A percentile compares a stretch with the other conserved stretches of the same genome.
phyloP scores from a whole-genome alignment of 768 basidiomycete species.

The Russula olivacea region DNA sequence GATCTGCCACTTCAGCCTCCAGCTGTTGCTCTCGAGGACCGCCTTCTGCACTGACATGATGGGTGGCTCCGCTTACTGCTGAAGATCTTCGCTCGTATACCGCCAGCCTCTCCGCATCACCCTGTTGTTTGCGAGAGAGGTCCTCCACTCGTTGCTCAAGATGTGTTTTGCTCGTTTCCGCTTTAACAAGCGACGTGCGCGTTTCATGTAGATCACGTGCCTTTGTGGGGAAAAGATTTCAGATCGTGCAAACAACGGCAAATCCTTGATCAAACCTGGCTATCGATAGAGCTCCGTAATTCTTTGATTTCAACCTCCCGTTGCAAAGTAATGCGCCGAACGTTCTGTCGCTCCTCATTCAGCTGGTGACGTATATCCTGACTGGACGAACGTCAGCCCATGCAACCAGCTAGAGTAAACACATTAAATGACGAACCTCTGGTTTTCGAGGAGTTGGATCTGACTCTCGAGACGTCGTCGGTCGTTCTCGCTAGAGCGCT shows the following conservation, averaged over 20 bases:
- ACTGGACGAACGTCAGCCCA: slow-evolving; percentile 34
- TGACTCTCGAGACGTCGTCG: slow-evolving; percentile 75
- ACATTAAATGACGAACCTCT: slow-evolving; percentile 48
- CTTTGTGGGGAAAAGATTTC: slow-evolving; percentile 33
- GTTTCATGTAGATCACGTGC: slow-evolving; percentile 57
- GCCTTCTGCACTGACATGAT: slow-evolving; percentile 38
- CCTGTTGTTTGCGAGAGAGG: slow-evolving; percentile 57
- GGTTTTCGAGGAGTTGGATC: slow-evolving; percentile 68
- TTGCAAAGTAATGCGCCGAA: slow-evolving; percentile 70
- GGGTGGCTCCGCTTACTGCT: slow-evolving; percentile 31
- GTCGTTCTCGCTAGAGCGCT: slow-evolving; percentile 83
- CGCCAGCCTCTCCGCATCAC: slow-evolving; percentile 79
- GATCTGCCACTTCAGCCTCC: too few relatives aligned
- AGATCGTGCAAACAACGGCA: background rate
- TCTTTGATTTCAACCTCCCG: slow-evolving; percentile 78
- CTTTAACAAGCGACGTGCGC: slow-evolving; percentile 62
- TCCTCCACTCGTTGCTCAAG: slow-evolving; percentile 67
- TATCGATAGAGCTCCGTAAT: slow-evolving; percentile 65
- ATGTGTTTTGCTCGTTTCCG: slow-evolving; percentile 74
- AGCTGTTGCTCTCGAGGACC: slow-evolving; percentile 70
- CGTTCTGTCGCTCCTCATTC: slow-evolving; percentile 63
- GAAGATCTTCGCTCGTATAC: slow-evolving; percentile 78
- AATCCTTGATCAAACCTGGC: slow-evolving; percentile 35
- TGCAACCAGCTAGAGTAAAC: background rate
- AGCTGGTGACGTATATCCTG: slow-evolving; percentile 70